These are phyloP conservation scores for Euryodendron excelsum DNA, from an alignment of 148 eudicot species.

Conservation along the genomic window DNA sequence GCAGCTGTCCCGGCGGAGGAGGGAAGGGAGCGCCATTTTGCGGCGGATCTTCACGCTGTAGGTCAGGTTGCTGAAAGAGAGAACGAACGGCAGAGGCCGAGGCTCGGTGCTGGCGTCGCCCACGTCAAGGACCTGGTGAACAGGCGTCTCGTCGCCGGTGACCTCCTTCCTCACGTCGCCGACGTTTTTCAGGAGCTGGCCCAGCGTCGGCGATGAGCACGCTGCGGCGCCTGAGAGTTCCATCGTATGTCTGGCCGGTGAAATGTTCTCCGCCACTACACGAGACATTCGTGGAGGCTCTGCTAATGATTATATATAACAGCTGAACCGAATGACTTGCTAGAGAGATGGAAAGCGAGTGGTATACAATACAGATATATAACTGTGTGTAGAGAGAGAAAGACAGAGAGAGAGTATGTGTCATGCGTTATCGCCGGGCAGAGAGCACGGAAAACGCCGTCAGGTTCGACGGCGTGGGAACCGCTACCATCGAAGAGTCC, in stretches of 20 bases:
- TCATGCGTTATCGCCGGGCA: too few relatives aligned
- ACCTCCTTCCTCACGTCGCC: slow-evolving; percentile 54
- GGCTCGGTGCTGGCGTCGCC: slow-evolving; percentile 26
- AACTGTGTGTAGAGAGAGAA: too few relatives aligned
- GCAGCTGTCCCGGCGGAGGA: neutral
- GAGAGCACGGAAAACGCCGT: too few relatives aligned
- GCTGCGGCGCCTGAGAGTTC: slow-evolving; percentile 12
- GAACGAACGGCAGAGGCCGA: slow-evolving; percentile 50
- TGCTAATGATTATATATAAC: too few relatives aligned
- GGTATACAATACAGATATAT: too few relatives aligned
- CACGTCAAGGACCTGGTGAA: slow-evolving; percentile 49
- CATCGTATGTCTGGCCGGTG: slow-evolving; percentile 14
- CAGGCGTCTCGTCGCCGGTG: slow-evolving; percentile 66
- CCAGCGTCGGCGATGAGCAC: slow-evolving; percentile 52
- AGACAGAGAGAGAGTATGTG: too few relatives aligned
- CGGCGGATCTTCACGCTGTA: slow-evolving; percentile 39
- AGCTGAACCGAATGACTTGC: too few relatives aligned
- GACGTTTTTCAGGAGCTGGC: slow-evolving; percentile 55
- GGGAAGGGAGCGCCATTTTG: slow-evolving; percentile 22
- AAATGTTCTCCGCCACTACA: slow-evolving; percentile 30
- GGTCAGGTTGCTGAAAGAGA: slow-evolving; percentile 39
- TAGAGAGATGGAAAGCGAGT: too few relatives aligned
- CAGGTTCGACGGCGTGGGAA: too few relatives aligned
- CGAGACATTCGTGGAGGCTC: slow-evolving; percentile 28
- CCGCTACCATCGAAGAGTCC: too few relatives aligned